Percentiles rank a stretch among this genome's conserved stretches.
phyloP scores from a whole-genome alignment of 2,329 filamentous ascomycete species.

The Phyllosticta ampelicida region DNA sequence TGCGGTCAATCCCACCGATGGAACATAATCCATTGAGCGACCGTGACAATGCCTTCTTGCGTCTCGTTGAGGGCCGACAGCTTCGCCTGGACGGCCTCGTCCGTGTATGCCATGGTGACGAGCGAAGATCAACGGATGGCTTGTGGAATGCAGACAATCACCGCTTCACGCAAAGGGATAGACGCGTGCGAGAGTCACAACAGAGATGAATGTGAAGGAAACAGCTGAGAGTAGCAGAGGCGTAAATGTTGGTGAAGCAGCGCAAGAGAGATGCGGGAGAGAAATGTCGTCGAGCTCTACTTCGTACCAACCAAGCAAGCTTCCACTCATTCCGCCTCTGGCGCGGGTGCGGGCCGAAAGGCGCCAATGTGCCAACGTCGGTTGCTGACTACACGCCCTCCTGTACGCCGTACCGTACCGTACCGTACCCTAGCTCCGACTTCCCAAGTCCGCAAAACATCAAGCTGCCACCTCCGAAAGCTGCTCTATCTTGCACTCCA shows the following conservation, averaged over 20 bases:
- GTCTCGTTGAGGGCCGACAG: slow-evolving; percentile 93
- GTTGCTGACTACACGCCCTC: slow-evolving; percentile 3
- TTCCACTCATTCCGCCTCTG: neutral
- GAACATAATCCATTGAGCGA: slow-evolving; percentile 99
- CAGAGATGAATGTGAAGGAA: neutral
- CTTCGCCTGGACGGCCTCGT: slow-evolving; percentile 91
- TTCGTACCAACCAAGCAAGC: too few species aligned
- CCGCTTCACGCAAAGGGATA: slow-evolving; percentile 9
- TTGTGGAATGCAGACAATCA: neutral
- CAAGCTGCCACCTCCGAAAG: neutral
- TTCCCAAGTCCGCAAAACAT: slow-evolving; percentile 4
- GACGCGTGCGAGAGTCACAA: neutral
- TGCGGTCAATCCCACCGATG: slow-evolving; percentile 55
- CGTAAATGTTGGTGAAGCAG: neutral
- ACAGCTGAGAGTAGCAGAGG: neutral
- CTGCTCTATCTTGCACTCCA: neutral
- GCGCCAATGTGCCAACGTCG: neutral
- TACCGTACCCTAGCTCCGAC: slow-evolving; percentile 1
- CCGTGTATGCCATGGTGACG: slow-evolving; percentile 73
- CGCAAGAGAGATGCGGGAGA: neutral
- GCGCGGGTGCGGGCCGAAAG: neutral
- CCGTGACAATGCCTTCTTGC: slow-evolving; percentile 91
- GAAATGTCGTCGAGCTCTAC: neutral
- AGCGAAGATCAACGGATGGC: neutral
- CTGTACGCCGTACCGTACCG: slow-evolving; percentile 5